Base-by-base conservation (phyloP, 2,329 filamentous ascomycete genomes). In the Dendrostoma leiphaemia region DNA sequence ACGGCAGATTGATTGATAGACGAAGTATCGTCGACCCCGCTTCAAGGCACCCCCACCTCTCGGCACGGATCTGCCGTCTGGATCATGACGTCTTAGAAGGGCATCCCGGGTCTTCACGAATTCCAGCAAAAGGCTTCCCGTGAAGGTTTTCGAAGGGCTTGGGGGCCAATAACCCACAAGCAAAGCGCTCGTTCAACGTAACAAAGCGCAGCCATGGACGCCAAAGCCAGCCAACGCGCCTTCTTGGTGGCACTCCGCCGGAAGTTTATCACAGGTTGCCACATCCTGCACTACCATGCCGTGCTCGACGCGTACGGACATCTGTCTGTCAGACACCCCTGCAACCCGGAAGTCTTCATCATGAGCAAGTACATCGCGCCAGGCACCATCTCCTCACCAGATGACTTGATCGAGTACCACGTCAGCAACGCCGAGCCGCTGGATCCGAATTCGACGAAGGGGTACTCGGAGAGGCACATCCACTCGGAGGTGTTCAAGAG, bases 281-380 rank as follows among this genome's bases (percentile, higher is more conserved):
- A 80, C 61, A 80, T 82, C 51, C 71, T 82, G 3, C 75, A 81
- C 63, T 64, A 76, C 49, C 68, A 80, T 46, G 68, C 68, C 44
- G 70, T 82, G 7, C 62, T 83, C 32, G 80, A 82, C 54, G 79
- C 76, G 1, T 83, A 78, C 60, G 79, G 80, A 17, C 80, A 83
- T 59, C 68, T 83, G 12, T 81, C 79, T 2, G 69, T 80, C 19
- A 72, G 80, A 6, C 74, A 79, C 53, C 78, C 79, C 0, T 50
- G 64, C 32, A 73, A 78, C 9, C 62, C 71, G 1, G 63, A 70
- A 3, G 66, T 69, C 44, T 81, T 79, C 64, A 69, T 81, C 54
- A 75, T 82, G 69, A 74, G 76, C 13, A 68, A 69, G 26, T 72
- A 72, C 53, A 63, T 74, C 24, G 73, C 79, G 4, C 78, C 78